Evolutionary conservation across 306 rosid genomes (phyloP).

Genomic region (Albizia julibrissin): DNA sequence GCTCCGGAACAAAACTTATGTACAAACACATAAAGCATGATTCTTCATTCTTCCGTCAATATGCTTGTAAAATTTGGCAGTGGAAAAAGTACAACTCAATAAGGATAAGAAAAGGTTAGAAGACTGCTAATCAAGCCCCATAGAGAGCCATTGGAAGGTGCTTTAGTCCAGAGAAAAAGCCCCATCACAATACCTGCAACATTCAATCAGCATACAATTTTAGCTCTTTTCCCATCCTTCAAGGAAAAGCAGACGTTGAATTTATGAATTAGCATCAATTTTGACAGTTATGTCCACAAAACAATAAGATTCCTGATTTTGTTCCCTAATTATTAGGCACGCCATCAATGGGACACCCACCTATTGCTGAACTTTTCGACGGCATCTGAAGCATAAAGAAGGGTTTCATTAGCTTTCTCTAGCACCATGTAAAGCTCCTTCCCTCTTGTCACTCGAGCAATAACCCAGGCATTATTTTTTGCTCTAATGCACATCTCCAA

Average conservation of each 20-base stretch:
- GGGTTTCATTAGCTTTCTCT: constrained; percentile 91
- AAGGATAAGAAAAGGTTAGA: constrained; percentile 25
- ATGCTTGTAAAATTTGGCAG: constrained; percentile 27
- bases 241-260: constrained; percentile 2
- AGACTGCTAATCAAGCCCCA: constrained; percentile 17
- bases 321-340: background rate
- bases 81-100: constrained; percentile 27
- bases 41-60: constrained; percentile 9
- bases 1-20: background rate
- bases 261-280: background rate
- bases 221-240: background rate
- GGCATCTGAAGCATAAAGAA: constrained; percentile 90
- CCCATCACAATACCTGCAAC: constrained; percentile 82
- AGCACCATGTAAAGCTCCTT: constrained; percentile 93
- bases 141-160: background rate
- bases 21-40: constrained; percentile 15
- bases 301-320: background rate
- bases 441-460: constrained; percentile 82
- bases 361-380: constrained; percentile 96
- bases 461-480: constrained; percentile 93
- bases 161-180: constrained; percentile 79
- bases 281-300: background rate
- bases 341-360: constrained; percentile 53
- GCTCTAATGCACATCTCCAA: constrained; percentile 86
- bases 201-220: constrained; percentile 22